Evolutionary conservation across 2,329 filamentous ascomycete genomes (phyloP), one percentile per base, ranked within the genome.

Genomic region (Torrubiellomyces zombiae): DNA sequence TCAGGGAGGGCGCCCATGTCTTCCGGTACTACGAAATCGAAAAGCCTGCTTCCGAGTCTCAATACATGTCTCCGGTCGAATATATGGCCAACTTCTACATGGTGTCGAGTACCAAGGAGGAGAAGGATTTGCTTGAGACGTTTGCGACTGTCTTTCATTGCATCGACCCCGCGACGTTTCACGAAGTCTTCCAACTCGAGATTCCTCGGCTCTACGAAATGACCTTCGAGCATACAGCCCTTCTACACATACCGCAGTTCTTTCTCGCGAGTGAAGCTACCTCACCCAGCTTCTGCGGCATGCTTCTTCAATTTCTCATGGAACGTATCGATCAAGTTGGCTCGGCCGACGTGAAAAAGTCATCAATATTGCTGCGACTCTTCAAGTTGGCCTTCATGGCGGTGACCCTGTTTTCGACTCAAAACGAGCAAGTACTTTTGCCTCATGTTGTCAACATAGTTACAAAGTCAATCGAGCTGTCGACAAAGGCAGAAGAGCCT

Each of bases 361-460:
- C 89, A 0, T 86, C 83, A 5, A 93, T 98, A 23, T 56, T 99
- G 17, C 57, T 99, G 25, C 70, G 91, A 28, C 70, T 99, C 25
- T 99, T 95, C 58, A 99, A 99, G 53, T 56, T 99, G 25, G 92
- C 86, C 1, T 98, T 98, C 50, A 98, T 99, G 89, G 91, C 91
- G 0, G 89, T 99, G 19, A 98, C 89, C 0, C 61, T 99, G 2
- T 99, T 98, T 48, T 83, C 83, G 0, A 65, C 69, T 7, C 85
- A 94, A 44, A 99, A 99, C 40, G 89, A 99, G 51, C 79, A 89
- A 45, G 83, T 99, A 3, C 61, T 99, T 9, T 61, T 95, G 26
- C 91, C 91, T 0, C 89, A 98, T 47, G 86, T 98, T 25, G 85
- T 91, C 27, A 91, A 91, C 45, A 92, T 99, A 35, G 82, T 98